Base-by-base conservation (phyloP, 2,329 filamentous ascomycete genomes). In the Fusarium pilosicola region DNA sequence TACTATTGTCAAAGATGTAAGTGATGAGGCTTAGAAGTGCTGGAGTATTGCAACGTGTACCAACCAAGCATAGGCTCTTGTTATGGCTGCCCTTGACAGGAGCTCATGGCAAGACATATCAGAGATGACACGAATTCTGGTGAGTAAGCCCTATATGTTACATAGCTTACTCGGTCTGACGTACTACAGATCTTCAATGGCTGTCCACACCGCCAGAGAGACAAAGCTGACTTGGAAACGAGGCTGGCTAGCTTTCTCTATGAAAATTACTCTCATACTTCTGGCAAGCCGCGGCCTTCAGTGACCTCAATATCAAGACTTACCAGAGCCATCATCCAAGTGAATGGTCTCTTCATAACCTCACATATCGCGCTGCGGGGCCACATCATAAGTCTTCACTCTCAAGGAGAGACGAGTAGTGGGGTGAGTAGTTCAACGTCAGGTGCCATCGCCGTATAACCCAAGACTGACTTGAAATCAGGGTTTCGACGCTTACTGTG, bases 341-440 rank as follows among this genome's bases (percentile, higher is more conserved):
- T 28, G 20, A 54, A 54, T 13, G 51, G 51, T 2, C 13, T 54
- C 1, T 54, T 54, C 0, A 9, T 28, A 38, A 22, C 51, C 2
- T 54, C 51, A 2, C 24, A 22, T 10, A 13, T 54, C 24, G 10
- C 34, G 0, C 14, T 54, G 18, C 24, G 34, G 1, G 18, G 24
- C 7, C 28, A 14, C 20, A 38, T 54, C 0, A 18, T 38, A 5
- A 54, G 17, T 9, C 2, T 54, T 1, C 51, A 54, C 24, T 54
- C 51, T 5, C 4, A 54, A 0, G 10, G 14, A 22, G 10, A 7
- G 7, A 28, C 22, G 2, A 17, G 32, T 4, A 38, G 2, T 17
- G 34, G 51, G 0, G 51, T 54, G 5, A n/a, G 49, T 26, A 3
- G 3, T 2, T 2, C 0, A 12, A 12, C 3, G 5, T 15, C 1